Conservation (phyloP, 352 stramenopile species). For the Phytopythium ostracodes region DNA sequence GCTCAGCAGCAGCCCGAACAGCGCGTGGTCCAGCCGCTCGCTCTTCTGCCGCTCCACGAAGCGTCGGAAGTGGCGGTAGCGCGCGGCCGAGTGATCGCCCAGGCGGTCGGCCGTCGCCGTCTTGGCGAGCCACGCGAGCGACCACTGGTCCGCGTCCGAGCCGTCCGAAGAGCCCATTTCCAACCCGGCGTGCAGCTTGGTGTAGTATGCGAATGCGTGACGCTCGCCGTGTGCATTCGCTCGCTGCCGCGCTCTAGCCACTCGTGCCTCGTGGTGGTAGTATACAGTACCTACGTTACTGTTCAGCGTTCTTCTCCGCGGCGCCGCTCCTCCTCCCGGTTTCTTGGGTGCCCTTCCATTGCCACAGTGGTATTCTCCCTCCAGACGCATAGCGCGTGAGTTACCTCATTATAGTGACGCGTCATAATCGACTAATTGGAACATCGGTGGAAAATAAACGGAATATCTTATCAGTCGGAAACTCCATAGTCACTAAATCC, state of each 20-base stretch:
- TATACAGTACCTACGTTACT: no score
- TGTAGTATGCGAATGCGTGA: background rate
- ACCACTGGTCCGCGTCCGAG: background rate
- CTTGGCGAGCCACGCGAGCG: background rate
- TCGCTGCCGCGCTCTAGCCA: no score
- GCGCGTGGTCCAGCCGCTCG: conserved; percentile 1
- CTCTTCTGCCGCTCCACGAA: background rate
- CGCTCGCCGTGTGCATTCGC: background rate
- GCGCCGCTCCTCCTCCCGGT: no score
- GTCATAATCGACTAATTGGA: background rate
- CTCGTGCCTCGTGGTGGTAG: no score
- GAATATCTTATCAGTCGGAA: no score
- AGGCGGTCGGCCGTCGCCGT: background rate
- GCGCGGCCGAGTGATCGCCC: background rate
- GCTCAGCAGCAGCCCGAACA: conserved; percentile 5
- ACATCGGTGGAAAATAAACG: background rate
- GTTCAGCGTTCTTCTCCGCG: no score
- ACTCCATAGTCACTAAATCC: background rate
- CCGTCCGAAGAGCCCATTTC: background rate
- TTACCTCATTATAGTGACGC: background rate
- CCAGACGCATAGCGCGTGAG: background rate
- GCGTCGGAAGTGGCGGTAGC: conserved; percentile 1
- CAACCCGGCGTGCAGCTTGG: background rate
- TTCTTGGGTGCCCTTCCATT: no score
- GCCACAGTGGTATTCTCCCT: background rate